These are phyloP conservation scores for Arachnopeziza araneosa DNA, from an alignment of 2,329 filamentous ascomycete species.

Conservation along the genomic window DNA sequence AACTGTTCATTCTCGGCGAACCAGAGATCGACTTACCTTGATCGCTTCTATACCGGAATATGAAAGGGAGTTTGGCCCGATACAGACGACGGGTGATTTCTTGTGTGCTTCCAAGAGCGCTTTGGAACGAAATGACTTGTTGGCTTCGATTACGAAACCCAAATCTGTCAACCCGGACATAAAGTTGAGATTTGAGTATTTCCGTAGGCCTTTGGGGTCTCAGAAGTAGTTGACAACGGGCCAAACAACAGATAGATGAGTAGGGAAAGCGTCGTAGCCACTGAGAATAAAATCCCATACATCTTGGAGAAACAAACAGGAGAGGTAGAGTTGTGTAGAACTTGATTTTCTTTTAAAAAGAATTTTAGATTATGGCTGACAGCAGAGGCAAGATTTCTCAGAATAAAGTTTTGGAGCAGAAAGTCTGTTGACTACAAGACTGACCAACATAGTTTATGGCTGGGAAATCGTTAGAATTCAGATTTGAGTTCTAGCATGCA, in stretches of 20 bases:
- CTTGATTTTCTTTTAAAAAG: too few species aligned
- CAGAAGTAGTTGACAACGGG: slow-evolving; percentile 39
- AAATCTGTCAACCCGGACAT: slow-evolving; percentile 32
- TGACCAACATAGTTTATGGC: too few species aligned
- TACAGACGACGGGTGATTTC: slow-evolving; percentile 39
- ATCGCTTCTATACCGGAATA: slow-evolving; percentile 38
- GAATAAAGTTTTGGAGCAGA: too few species aligned
- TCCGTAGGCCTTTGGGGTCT: slow-evolving; percentile 43
- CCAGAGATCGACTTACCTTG: slow-evolving; percentile 19
- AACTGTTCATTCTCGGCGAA: slow-evolving; percentile 15
- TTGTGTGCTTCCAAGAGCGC: slow-evolving; percentile 41
- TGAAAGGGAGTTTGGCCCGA: slow-evolving; percentile 40
- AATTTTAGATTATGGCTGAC: too few species aligned
- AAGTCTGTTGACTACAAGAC: too few species aligned
- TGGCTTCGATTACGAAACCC: slow-evolving; percentile 41
- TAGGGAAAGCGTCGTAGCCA: background rate
- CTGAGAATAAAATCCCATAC: too few species aligned
- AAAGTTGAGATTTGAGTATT: slow-evolving; percentile 38
- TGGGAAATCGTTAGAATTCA: too few species aligned
- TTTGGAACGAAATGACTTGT: slow-evolving; percentile 38
- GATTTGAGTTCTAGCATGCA: too few species aligned
- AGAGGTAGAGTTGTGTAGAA: too few species aligned
- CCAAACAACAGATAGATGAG: slow-evolving; percentile 32
- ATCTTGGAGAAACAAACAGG: too few species aligned
- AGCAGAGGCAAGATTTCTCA: too few species aligned